A percentile compares a stretch with the other conserved stretches of the same genome.
Evolutionary conservation across 129 eudicot genomes (phyloP).

Genomic region (Scalesia atractyloides): DNA sequence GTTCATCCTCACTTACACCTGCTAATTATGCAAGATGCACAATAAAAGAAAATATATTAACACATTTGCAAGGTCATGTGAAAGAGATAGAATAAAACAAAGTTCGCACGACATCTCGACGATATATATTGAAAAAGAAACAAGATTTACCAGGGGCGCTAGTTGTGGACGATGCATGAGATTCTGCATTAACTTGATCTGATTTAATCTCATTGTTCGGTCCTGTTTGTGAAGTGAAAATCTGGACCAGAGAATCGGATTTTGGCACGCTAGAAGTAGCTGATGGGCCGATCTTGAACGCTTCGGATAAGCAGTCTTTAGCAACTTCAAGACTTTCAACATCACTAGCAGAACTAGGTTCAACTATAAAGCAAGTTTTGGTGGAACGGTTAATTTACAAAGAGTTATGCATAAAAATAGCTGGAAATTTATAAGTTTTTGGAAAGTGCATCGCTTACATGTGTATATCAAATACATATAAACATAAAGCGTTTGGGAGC

Average conservation of each 20-base stretch:
- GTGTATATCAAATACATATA: neutral
- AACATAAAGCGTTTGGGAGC: conserved; percentile 2
- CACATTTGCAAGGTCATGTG: neutral
- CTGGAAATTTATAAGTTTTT: neutral
- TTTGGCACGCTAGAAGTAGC: conserved; percentile 35
- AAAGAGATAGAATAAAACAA: conserved; percentile 4
- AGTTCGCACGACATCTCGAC: neutral
- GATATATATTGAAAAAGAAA: conserved; percentile 9
- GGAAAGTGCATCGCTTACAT: neutral
- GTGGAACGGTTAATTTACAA: conserved; percentile 19
- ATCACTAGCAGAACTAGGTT: conserved; percentile 72
- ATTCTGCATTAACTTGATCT: conserved; percentile 30
- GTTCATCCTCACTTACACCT: conserved; percentile 71
- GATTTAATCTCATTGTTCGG: conserved; percentile 28
- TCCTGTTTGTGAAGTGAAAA: conserved; percentile 48
- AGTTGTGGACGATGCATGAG: conserved; percentile 35
- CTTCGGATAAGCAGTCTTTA: conserved; percentile 77
- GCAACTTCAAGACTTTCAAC: conserved; percentile 84
- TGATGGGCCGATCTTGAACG: conserved; percentile 54
- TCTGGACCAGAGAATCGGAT: conserved; percentile 58
- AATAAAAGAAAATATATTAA: neutral
- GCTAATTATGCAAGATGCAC: conserved; percentile 22
- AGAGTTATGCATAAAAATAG: conserved; percentile 3
- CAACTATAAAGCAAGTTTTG: conserved; percentile 54
- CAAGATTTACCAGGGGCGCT: conserved; percentile 30